These are phyloP conservation scores for Nemania diffusa DNA, from an alignment of 2,329 filamentous ascomycete species.

Conservation along the genomic window DNA sequence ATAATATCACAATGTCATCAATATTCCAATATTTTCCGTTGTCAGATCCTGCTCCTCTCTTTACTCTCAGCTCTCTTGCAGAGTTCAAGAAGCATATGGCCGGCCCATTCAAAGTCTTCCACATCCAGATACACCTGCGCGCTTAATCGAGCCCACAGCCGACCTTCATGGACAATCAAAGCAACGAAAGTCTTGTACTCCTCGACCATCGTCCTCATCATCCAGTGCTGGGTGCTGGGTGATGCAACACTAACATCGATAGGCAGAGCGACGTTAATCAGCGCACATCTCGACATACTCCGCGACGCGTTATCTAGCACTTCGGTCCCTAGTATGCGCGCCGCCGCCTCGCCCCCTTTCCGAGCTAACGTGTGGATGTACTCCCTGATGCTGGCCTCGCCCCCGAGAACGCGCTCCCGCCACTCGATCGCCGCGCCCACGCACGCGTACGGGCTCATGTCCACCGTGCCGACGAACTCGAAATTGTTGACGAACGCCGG, in stretches of 20 bases:
- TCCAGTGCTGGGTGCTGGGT: constrained; percentile 63
- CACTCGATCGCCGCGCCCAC: constrained; percentile 77
- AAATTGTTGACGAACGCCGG: constrained; percentile 75
- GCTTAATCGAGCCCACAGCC: constrained; percentile 78
- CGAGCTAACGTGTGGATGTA: constrained; percentile 73
- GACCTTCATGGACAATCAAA: constrained; percentile 67
- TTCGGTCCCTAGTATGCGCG: constrained; percentile 73
- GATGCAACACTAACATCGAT: constrained; percentile 54
- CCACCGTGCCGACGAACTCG: constrained; percentile 79
- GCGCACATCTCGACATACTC: constrained; percentile 72
- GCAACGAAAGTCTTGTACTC: constrained; percentile 79
- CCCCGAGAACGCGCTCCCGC: constrained; percentile 74
- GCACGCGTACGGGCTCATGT: constrained; percentile 77
- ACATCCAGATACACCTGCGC: constrained; percentile 87
- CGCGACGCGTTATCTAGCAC: constrained; percentile 73
- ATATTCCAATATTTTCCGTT: not conserved
- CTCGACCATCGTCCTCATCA: constrained; percentile 61
- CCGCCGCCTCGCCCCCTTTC: constrained; percentile 69
- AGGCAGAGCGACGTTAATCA: constrained; percentile 80
- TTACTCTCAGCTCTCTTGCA: constrained; percentile 51
- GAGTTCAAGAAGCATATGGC: constrained; percentile 63
- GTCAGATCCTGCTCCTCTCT: constrained; percentile 2
- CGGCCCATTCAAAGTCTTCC: constrained; percentile 80
- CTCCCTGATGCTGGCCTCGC: constrained; percentile 73
- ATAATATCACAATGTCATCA: not conserved